These are phyloP conservation scores for Trichophyton schoenleinii DNA, from an alignment of 2,329 filamentous ascomycete species.

Conservation along the genomic window DNA sequence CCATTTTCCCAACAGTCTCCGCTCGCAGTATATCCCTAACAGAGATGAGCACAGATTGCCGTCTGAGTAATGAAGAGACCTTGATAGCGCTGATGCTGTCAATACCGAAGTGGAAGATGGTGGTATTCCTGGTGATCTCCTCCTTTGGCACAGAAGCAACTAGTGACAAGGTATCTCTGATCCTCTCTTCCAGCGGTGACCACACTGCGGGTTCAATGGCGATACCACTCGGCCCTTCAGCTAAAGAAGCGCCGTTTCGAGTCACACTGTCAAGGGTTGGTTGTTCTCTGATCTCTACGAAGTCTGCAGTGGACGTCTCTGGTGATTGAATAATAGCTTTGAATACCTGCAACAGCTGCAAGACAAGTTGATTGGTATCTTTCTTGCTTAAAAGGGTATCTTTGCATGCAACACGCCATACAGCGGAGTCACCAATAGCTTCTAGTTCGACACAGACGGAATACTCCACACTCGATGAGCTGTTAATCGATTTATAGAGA, in stretches of 20 bases:
- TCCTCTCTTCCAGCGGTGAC: conserved; percentile 25
- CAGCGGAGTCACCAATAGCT: conserved; percentile 39
- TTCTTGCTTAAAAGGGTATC: conserved; percentile 38
- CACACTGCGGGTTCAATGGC: conserved; percentile 11
- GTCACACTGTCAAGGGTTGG: not conserved
- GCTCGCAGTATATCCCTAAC: conserved; percentile 61
- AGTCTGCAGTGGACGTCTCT: conserved; percentile 42
- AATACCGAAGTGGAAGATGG: conserved; percentile 71
- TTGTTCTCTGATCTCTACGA: conserved; percentile 42
- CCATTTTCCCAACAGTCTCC: conserved; percentile 54
- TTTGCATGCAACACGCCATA: conserved; percentile 64
- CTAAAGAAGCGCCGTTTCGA: not conserved
- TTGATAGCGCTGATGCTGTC: conserved; percentile 91
- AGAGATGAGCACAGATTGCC: conserved; percentile 45
- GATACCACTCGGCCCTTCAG: not conserved
- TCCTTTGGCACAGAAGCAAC: conserved; percentile 49
- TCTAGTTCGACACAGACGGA: conserved; percentile 75
- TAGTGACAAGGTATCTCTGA: conserved; percentile 37
- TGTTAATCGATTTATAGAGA: conserved; percentile 52
- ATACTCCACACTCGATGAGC: conserved; percentile 62
- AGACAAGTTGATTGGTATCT: conserved; percentile 42
- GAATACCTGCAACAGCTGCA: conserved; percentile 49
- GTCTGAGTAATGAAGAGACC: conserved; percentile 57
- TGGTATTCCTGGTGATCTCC: conserved; percentile 49
- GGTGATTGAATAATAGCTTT: conserved; percentile 41